Evolutionary conservation across 352 stramenopile genomes (phyloP).

Genomic region (Halophytophthora polymorphica): DNA sequence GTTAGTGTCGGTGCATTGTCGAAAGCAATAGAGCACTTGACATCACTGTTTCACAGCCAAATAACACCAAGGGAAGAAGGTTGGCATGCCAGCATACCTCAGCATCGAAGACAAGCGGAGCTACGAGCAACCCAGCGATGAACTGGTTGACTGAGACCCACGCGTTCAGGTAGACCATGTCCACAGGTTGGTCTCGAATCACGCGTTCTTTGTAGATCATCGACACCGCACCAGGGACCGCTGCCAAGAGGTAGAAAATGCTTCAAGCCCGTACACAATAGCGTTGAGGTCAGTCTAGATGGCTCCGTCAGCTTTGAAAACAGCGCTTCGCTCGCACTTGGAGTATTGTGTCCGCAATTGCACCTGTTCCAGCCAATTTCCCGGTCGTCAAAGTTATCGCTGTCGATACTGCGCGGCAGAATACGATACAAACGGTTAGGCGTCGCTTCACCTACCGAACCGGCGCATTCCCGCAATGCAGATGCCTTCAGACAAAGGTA

Average conservation of each 20-base stretch:
- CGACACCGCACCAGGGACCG: conserved; percentile 71
- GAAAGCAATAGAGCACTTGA: conserved; percentile 5
- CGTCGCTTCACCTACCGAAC: too few species aligned
- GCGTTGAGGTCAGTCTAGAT: too few species aligned
- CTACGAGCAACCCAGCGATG: conserved; percentile 72
- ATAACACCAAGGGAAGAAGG: background rate
- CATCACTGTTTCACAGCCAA: too few species aligned
- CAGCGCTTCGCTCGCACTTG: background rate
- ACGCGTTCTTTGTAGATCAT: conserved; percentile 86
- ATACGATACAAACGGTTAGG: background rate
- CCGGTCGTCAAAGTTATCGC: conserved; percentile 57
- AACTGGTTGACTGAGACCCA: conserved; percentile 88
- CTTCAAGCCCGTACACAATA: conserved; percentile 17
- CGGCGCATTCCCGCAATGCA: conserved; percentile 3
- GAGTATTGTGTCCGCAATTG: background rate
- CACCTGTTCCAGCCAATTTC: conserved; percentile 84
- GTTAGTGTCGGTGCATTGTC: background rate
- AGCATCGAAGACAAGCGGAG: conserved; percentile 79
- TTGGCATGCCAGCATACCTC: too few species aligned
- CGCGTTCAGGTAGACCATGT: conserved; percentile 86
- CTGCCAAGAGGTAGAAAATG: conserved; percentile 76
- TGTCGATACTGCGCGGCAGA: conserved; percentile 38
- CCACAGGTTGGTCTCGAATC: conserved; percentile 81
- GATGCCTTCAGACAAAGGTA: background rate
- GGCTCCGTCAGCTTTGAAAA: background rate